phyloP scores from a whole-genome alignment of 331 rosid species.

The Pyracantha coccinea region DNA sequence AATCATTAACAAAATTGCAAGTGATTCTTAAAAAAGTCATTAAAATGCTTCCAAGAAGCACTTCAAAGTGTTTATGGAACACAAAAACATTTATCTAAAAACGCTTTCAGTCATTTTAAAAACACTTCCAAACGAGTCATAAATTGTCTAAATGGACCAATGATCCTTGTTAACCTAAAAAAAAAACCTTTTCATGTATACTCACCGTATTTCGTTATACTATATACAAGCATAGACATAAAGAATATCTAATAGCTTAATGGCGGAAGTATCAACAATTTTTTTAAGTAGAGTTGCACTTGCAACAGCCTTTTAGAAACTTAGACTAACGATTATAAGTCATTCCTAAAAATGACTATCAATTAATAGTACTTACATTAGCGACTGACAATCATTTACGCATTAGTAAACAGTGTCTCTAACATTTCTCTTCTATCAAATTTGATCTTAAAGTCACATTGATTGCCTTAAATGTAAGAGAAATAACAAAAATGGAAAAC shows the following conservation, averaged over 20 bases:
- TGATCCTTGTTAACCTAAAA: neutral
- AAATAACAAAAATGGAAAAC: neutral
- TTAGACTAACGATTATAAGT: too few species aligned
- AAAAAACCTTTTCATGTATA: neutral
- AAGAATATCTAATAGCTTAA: neutral
- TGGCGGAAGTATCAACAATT: neutral
- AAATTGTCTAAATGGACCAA: neutral
- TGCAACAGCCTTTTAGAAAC: neutral
- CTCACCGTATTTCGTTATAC: neutral
- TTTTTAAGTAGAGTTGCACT: neutral
- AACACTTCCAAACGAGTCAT: too few species aligned
- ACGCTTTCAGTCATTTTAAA: too few species aligned
- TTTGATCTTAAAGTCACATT: neutral
- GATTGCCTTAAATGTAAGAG: neutral
- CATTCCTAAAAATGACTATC: too few species aligned
- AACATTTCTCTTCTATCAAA: neutral
- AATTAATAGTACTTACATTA: too few species aligned
- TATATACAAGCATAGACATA: neutral
- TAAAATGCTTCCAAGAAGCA: too few species aligned
- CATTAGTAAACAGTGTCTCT: neutral
- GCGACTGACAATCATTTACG: rapidly evolving
- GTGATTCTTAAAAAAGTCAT: too few species aligned
- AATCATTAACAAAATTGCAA: too few species aligned
- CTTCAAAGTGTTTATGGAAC: too few species aligned
- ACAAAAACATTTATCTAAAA: too few species aligned